Conservation (phyloP, 768 basidiomycete genomes). For the Daedaleopsis nitida region DNA sequence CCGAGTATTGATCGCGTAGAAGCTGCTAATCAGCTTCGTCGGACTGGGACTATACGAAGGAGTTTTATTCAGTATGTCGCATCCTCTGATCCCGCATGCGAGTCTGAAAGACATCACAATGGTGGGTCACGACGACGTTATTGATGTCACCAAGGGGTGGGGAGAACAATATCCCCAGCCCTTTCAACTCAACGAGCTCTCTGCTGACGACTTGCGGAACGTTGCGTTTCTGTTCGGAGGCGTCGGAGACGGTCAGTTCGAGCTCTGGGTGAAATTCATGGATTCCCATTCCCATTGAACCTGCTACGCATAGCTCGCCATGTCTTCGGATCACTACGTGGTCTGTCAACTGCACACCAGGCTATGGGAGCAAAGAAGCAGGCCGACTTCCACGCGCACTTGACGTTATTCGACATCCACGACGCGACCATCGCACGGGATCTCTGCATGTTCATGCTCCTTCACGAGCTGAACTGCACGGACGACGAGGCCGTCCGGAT, state of each 20-base stretch:
- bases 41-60: neutral
- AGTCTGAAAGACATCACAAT: no score
- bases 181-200: slow-evolving; percentile 1
- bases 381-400: slow-evolving; percentile 4
- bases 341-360: slow-evolving; percentile 5
- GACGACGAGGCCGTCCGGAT: slow-evolving; percentile 1
- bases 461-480: slow-evolving; percentile 3
- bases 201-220: neutral
- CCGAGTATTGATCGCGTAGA: no score
- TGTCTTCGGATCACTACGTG: slow-evolving; percentile 14
- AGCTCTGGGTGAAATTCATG: no score
- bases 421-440: slow-evolving; percentile 19
- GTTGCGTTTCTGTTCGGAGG: slow-evolving; percentile 21
- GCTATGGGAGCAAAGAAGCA: neutral
- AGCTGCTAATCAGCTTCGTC: no score
- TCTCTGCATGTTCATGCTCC: slow-evolving; percentile 17
- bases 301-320: slow-evolving; percentile 6
- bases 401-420: slow-evolving; percentile 23
- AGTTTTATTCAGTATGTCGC: slow-evolving; percentile 9
- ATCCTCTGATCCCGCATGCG: no score
- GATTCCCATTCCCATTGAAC: neutral
- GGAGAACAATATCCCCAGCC: neutral
- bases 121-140: neutral
- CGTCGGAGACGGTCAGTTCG: slow-evolving; percentile 16
- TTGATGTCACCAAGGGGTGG: slow-evolving; percentile 9